phyloP scores from a whole-genome alignment of 306 rosid species.

The Amphicarpaea edgeworthii region DNA sequence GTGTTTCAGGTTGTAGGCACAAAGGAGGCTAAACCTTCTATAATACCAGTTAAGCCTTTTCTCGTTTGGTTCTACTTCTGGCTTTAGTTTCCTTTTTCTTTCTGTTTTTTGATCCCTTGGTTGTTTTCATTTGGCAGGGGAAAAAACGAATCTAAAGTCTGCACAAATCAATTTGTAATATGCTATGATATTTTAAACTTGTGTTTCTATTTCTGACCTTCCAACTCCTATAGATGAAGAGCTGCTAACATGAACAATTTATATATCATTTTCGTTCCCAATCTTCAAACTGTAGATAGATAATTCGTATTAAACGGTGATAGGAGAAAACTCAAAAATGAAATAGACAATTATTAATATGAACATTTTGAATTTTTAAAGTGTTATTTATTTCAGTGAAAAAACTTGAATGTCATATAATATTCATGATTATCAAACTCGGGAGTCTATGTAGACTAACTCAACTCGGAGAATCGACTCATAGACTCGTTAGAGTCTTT shows the following conservation, averaged over 20 bases:
- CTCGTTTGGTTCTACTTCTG: conserved; percentile 24
- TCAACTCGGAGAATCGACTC: too few relatives aligned
- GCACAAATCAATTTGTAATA: conserved; percentile 20
- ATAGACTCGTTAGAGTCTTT: too few relatives aligned
- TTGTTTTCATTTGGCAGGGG: conserved; percentile 28
- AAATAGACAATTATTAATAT: background rate
- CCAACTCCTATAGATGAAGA: conserved; percentile 25
- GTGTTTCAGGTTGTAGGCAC: conserved; percentile 75
- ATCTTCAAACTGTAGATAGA: conserved; percentile 19
- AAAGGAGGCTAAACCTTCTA: conserved; percentile 41
- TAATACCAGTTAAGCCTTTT: conserved; percentile 36
- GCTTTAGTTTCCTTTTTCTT: background rate
- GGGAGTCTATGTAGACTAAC: too few relatives aligned
- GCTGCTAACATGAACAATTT: conserved; percentile 23
- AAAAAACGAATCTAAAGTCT: conserved; percentile 14
- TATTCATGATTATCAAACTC: too few relatives aligned
- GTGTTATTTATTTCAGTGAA: background rate
- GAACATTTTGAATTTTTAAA: background rate
- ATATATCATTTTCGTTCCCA: conserved; percentile 35
- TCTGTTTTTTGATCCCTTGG: background rate
- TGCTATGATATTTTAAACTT: conserved; percentile 43
- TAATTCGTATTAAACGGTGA: conserved; percentile 25
- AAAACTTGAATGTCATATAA: background rate
- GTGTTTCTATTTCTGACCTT: background rate
- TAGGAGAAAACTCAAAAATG: conserved; percentile 19